These are phyloP conservation scores for Ophiocordyceps polyrhachis-furcata DNA, from an alignment of 2,329 filamentous ascomycete species.

Conservation along the genomic window DNA sequence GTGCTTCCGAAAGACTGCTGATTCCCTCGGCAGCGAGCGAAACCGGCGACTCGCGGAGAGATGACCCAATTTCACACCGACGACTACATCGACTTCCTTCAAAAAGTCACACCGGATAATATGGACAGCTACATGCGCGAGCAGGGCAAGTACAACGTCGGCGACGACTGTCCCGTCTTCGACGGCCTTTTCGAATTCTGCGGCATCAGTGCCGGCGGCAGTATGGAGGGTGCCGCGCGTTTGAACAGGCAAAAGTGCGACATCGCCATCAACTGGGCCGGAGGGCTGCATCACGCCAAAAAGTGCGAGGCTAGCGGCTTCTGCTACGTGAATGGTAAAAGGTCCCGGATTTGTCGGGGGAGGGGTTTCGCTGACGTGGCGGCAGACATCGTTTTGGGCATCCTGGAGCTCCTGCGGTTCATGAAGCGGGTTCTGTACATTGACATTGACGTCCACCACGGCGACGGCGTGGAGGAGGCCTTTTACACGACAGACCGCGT, in stretches of 20 bases:
- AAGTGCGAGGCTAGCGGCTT: slow-evolving; percentile 93
- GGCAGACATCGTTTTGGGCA: slow-evolving; percentile 83
- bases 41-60: slow-evolving; percentile 74
- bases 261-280: slow-evolving; percentile 97
- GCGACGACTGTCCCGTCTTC: slow-evolving; percentile 94
- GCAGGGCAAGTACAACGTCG: slow-evolving; percentile 84
- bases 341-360: slow-evolving; percentile 3
- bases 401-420: slow-evolving; percentile 76
- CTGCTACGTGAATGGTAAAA: slow-evolving; percentile 88
- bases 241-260: slow-evolving; percentile 83
- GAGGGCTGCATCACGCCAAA: slow-evolving; percentile 91
- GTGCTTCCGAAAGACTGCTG: background rate
- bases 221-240: slow-evolving; percentile 80
- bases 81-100: slow-evolving; percentile 90
- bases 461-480: slow-evolving; percentile 81
- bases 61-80: slow-evolving; percentile 88
- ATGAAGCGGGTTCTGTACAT: slow-evolving; percentile 96
- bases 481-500: slow-evolving; percentile 88
- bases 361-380: background rate
- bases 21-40: slow-evolving; percentile 41
- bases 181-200: slow-evolving; percentile 97
- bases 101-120: slow-evolving; percentile 92
- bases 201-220: slow-evolving; percentile 82
- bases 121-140: slow-evolving; percentile 89
- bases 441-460: slow-evolving; percentile 88